Conservation (phyloP, 495 filamentous ascomycete species). For the Trichoderma reesei region DNA sequence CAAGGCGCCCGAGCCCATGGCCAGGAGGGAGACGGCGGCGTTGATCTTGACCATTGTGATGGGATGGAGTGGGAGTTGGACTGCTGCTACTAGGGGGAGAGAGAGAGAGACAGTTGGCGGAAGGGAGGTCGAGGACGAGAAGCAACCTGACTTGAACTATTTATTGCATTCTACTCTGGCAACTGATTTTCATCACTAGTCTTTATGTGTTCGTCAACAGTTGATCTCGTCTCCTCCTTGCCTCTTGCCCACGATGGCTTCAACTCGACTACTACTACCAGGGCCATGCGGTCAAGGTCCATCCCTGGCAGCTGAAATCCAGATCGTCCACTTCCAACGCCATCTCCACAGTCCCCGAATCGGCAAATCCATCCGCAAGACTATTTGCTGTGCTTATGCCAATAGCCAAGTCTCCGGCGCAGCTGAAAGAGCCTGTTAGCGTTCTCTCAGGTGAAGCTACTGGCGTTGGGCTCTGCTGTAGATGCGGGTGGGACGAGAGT, state of each 20-base stretch:
- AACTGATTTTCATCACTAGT: too few species aligned
- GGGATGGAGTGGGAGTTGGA: neutral
- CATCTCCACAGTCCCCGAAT: neutral
- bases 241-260: too few species aligned
- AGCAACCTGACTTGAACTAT: neutral
- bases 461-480: neutral
- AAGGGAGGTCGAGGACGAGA: neutral
- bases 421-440: conserved; percentile 1
- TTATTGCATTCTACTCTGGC: neutral
- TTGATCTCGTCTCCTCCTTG: too few species aligned
- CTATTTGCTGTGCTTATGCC: neutral
- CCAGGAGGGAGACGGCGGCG: neutral
- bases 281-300: neutral
- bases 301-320: neutral
- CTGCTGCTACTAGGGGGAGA: neutral
- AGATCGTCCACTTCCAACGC: neutral
- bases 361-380: neutral
- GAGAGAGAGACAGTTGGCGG: neutral
- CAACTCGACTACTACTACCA: too few species aligned
- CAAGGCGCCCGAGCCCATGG: neutral
- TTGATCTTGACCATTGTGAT: conserved; percentile 5
- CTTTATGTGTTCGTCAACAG: too few species aligned
- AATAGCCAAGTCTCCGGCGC: neutral
- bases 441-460: neutral
- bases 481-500: too few species aligned